These are phyloP conservation scores for Curvularia lunata DNA, from an alignment of 2,329 filamentous ascomycete genomes.

Conservation along the genomic window DNA sequence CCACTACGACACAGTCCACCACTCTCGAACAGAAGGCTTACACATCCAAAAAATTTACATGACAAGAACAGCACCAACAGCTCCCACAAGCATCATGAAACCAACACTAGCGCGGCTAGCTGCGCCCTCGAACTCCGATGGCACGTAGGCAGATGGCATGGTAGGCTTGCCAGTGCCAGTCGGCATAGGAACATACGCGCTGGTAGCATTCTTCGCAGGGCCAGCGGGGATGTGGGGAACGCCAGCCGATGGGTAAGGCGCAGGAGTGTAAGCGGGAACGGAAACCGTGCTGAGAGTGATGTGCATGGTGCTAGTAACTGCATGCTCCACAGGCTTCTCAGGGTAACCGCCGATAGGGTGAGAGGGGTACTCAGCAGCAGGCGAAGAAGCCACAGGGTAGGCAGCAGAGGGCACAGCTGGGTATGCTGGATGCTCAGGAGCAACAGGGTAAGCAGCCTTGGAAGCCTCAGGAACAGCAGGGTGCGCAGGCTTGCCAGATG, in stretches of 20 bases:
- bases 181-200: slow-evolving; percentile 18
- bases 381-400: background rate
- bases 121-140: slow-evolving; percentile 35
- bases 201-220: slow-evolving; percentile 16
- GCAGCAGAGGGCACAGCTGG: background rate
- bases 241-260: slow-evolving; percentile 19
- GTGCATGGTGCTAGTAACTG: slow-evolving; percentile 15
- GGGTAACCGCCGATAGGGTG: slow-evolving; percentile 18
- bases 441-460: slow-evolving; percentile 6
- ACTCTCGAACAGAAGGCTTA: background rate
- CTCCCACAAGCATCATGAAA: slow-evolving; percentile 24
- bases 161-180: slow-evolving; percentile 24
- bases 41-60: slow-evolving; percentile 23
- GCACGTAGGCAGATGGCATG: slow-evolving; percentile 19
- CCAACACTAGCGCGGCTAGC: slow-evolving; percentile 33
- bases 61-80: slow-evolving; percentile 29
- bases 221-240: slow-evolving; percentile 14
- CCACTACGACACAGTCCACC: background rate
- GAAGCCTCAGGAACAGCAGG: slow-evolving; percentile 7
- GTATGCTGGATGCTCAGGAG: slow-evolving; percentile 10
- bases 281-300: slow-evolving; percentile 35
- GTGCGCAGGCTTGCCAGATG: slow-evolving; percentile 10
- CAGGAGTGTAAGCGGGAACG: slow-evolving; percentile 20
- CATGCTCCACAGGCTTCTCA: slow-evolving; percentile 21
- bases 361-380: slow-evolving; percentile 4